Conservation (phyloP, 139 green algal species). For the Chlamydomonas sp. region DNA sequence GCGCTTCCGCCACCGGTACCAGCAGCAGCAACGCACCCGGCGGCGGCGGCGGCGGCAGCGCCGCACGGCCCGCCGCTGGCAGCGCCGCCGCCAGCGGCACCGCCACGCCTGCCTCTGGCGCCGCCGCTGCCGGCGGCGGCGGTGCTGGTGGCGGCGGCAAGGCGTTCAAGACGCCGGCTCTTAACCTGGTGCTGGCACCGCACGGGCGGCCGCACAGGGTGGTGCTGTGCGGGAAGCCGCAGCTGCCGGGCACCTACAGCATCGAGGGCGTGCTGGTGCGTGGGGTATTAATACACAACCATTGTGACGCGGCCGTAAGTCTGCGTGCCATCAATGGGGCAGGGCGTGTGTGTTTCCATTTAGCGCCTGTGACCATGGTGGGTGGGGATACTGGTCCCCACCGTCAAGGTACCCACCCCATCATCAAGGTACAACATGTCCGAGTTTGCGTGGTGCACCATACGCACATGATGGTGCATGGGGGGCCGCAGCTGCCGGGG, state of each 20-base stretch:
- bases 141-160: not conserved
- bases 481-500: too few species aligned
- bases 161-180: conserved; percentile 44
- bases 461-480: not conserved
- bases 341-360: not conserved
- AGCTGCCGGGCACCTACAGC: conserved; percentile 56
- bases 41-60: conserved; percentile 26
- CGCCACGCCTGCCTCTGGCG: conserved; percentile 2
- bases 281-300: not conserved
- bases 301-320: not conserved
- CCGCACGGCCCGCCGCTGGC: not conserved
- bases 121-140: not conserved
- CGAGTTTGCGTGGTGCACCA: not conserved
- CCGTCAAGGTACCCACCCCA: not conserved
- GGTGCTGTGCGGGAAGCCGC: conserved; percentile 51
- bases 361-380: not conserved
- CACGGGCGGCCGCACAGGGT: conserved; percentile 60
- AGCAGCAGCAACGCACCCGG: conserved; percentile 26
- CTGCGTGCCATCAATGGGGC: not conserved
- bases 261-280: conserved; percentile 62
- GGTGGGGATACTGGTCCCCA: not conserved
- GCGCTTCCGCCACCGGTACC: conserved; percentile 26
- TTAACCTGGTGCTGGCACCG: conserved; percentile 59
- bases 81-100: not conserved
- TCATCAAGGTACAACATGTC: not conserved